These are phyloP conservation scores for Pichia exigua DNA, from an alignment of 805 yeast genomes.

Conservation along the genomic window DNA sequence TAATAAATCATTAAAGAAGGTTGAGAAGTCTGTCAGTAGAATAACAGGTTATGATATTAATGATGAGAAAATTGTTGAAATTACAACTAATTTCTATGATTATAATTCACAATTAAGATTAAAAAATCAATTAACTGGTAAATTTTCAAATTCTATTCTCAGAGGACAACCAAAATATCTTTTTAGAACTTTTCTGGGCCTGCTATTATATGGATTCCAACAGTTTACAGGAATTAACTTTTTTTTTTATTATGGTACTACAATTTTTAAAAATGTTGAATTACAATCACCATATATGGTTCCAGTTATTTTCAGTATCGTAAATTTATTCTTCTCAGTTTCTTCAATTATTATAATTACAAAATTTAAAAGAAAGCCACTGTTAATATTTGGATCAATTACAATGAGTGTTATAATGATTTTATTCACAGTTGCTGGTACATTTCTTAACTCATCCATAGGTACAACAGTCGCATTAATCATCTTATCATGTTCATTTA, in stretches of 20 bases:
- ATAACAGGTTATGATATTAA: conserved; percentile 14
- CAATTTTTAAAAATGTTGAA: conserved; percentile 46
- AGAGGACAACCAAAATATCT: conserved; percentile 27
- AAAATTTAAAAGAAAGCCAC: conserved; percentile 37
- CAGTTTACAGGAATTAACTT: conserved; percentile 62
- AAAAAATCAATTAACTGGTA: not conserved
- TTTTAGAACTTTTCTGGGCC: conserved; percentile 24
- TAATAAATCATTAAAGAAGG: conserved; percentile 5
- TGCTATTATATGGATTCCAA: conserved; percentile 25
- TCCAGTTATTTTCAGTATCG: conserved; percentile 46
- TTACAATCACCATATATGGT: conserved; percentile 46
- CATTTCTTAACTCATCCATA: conserved; percentile 28
- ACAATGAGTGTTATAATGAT: conserved; percentile 46
- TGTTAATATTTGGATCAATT: conserved; percentile 41
- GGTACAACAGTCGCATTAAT: conserved; percentile 49
- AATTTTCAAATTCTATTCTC: conserved; percentile 11
- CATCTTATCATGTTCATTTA: conserved; percentile 48
- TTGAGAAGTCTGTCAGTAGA: conserved; percentile 17
- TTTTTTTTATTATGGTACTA: conserved; percentile 60
- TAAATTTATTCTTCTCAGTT: conserved; percentile 47
- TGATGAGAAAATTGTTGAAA: conserved; percentile 17
- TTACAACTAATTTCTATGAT: conserved; percentile 18
- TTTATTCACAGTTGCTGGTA: conserved; percentile 50
- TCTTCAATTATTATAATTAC: conserved; percentile 42
- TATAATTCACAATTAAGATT: not conserved